These are phyloP conservation scores for Pseudonitzschia delicatissima DNA, from an alignment of 108 stramenopile genomes.

Conservation along the genomic window DNA sequence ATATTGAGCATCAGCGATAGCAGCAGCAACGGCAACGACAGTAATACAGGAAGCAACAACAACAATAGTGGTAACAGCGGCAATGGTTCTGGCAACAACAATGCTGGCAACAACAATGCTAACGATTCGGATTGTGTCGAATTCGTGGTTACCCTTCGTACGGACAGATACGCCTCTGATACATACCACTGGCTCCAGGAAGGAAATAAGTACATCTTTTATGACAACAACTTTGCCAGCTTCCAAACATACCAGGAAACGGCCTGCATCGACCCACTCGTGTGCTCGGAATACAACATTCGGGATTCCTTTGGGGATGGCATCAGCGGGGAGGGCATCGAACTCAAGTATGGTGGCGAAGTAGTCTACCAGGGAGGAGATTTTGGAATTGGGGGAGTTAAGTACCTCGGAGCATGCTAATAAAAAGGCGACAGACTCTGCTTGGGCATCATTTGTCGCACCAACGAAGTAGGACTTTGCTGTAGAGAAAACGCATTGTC, in stretches of 20 bases:
- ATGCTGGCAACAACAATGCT: not conserved
- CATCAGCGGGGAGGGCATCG: conserved; percentile 15
- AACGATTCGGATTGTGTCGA: conserved; percentile 11
- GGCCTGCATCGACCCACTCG: conserved; percentile 15
- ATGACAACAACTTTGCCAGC: conserved; percentile 12
- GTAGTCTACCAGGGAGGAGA: conserved; percentile 7
- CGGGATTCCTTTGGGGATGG: conserved; percentile 33
- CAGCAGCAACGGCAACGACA: not conserved
- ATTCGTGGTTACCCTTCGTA: not conserved
- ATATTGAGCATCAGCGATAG: not conserved
- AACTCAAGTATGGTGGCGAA: conserved; percentile 2
- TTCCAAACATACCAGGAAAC: conserved; percentile 8
- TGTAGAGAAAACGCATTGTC: no score
- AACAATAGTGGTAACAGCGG: not conserved
- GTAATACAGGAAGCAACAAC: not conserved
- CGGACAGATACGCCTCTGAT: conserved; percentile 22
- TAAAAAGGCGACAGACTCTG: no score
- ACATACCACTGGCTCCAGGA: conserved; percentile 15
- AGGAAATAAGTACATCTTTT: not conserved
- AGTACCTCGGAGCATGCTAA: not conserved
- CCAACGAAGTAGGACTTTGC: no score
- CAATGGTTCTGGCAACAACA: not conserved
- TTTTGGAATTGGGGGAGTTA: conserved; percentile 17
- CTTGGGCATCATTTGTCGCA: no score
- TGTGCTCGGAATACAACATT: conserved; percentile 20